Evolutionary conservation across 805 yeast species (phyloP), one percentile per base, ranked within the genome.

Genomic region (Brettanomyces bruxellensis): DNA sequence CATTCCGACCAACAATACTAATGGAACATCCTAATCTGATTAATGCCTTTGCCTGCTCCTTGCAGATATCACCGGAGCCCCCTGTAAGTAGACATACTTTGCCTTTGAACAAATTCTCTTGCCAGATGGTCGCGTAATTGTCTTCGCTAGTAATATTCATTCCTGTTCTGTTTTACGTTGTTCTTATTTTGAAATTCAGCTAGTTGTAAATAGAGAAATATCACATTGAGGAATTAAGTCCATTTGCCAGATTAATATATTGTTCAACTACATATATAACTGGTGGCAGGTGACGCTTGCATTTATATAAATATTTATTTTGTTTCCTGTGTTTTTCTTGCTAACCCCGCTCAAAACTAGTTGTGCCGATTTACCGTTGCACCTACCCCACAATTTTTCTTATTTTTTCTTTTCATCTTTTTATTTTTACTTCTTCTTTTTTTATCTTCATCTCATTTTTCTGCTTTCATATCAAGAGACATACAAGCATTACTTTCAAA

Each of bases 51-150:
- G 85, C 78, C 63, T 90, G 97, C 5, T 85, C 91, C 42, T 93
- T 71, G 64, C 97, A 90, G 46, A 91, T 90, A n/a, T 95, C 80
- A 11, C 97, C 97, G 2, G 97, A 93, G 12, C 97, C 97, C 5
- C 98, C 98, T 1, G 98, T 91, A 45, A 88, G 86, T 54, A 90
- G 85, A 4, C 80, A 93, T 3, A 87, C 96, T 62, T 89, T 89
- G 12, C 85, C 95, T 48, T 79, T 72, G 69, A 89, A 89, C 37
- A 88, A 56, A 52, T 76, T 84, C 1, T 81, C 78, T 52, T 81
- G 81, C 68, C 69, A 66, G 1, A 55, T 50, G 5, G 43, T 28
- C 13, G 44, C 35, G 37, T 52, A 54, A 11, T 38, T 18, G 22
- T 40, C 34, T 18, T 18, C 18, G 18, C 18, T 18, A 18, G 18